Evolutionary conservation across 495 filamentous ascomycete genomes (phyloP), one percentile per base, ranked within the genome.

Genomic region (Rostrohypoxylon terebratum): DNA sequence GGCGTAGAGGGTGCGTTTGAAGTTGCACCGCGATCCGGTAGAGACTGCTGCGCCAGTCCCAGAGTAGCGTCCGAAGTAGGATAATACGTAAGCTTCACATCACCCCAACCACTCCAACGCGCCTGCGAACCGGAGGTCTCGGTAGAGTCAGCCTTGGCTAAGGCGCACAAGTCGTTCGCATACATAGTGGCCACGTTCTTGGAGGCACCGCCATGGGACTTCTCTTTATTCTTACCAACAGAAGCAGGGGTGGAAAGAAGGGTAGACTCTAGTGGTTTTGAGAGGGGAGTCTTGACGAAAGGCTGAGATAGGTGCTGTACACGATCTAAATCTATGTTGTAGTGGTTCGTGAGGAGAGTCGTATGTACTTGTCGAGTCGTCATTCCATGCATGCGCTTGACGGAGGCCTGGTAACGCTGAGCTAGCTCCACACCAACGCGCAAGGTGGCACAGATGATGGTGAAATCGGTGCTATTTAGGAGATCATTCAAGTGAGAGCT

Each of bases 241-340:
- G 85, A 82, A 18, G 76, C 77, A 3, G 85, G 84, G 10, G 86
- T 84, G 38, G 74, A 66, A 2, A 71, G 50, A 13, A 72, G 31
- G 8, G 82, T 75, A 2, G 88, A 79, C 25, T 82, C 84, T 0
- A 75, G 44, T 38, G 85, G 60, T 72, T 77, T 58, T 73, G 80
- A 65, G 72, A 81, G 69, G 68, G 86, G 72, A 76, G 90, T 86
- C 76, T 92, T 96, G 7, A 90, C 83, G 76, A 98, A 97, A 10
- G 96, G 93, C 38, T 90, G 84, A 3, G 96, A 90, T 25, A 98
- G 82, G 75, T 91, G 91, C 47, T 92, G 90, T 58, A 99, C 86
- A 66, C 92, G 90, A 42, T 98, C 94, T 31, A 98, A 85, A 75
- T 97, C 92, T 79, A 99, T 94, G 74, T 94, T 94, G 84, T 97